Evolutionary conservation across 176 grass and related monocot genomes (phyloP), one percentile per base, ranked within the genome.

Genomic region (Zoysia japonica): DNA sequence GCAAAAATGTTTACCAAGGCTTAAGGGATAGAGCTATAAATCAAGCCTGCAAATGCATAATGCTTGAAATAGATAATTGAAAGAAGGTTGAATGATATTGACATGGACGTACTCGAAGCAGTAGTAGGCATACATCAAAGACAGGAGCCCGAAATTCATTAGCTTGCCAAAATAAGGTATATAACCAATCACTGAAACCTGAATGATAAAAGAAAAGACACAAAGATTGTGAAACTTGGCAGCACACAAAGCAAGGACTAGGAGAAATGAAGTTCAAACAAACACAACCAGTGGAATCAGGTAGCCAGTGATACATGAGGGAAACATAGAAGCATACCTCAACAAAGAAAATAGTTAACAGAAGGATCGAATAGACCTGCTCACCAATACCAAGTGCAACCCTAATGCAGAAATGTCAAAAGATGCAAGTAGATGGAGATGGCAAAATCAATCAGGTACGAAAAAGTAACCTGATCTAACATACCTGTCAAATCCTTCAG

Each of bases 41-140:
- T 59, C 19, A 39, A 88, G 57, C 41, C 28, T n/a, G 41, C 42
- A 62, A 53, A 73, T 81, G 15, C 54, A 50, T 57, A 61, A 73
- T 28, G 37, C 41, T 11, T 61, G 14, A 54, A 65, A 76, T 17
- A 2, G 20, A 45, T 19, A 56, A 17, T 13, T 67, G 67, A 61
- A 51, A 49, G 13, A 80, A 83, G 65, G 57, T 11, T 71, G 61
- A 72, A 82, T 17, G 15, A 11, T 19, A 49, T 65, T 62, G 50
- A 78, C 6, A 54, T 52, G 41, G 65, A 80, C 95, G 57, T 98
- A 98, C 92, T 99, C 90, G 50, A 99, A 99, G 71, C 96, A 99
- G 79, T 95, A 95, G 88, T 99, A 99, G 61, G 96, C 80, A 91
- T 99, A 94, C 86, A 99, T 93, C 90, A 91, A 95, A 87, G 92